A percentile compares a stretch with the other conserved stretches of the same genome.
Evolutionary conservation across 441 rosid species (phyloP).

Genomic region (Gossypium laxum): DNA sequence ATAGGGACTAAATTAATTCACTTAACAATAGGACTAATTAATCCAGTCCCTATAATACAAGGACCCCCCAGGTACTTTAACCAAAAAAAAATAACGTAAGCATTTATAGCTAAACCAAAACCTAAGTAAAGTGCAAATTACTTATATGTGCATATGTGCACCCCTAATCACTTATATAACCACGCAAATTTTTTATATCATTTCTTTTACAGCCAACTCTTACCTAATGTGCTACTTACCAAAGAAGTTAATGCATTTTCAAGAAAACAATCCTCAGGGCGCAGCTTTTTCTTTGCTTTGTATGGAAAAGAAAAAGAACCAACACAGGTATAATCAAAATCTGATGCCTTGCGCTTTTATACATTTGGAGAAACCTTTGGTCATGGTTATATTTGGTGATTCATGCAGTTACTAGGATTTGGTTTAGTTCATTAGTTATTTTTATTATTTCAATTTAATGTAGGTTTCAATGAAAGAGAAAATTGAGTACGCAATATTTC

Average conservation of each 20-base stretch:
- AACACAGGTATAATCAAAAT: neutral
- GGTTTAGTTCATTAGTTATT: neutral
- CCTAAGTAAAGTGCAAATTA: too few relatives aligned
- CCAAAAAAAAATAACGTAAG: too few relatives aligned
- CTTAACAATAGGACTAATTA: too few relatives aligned
- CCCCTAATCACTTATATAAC: neutral
- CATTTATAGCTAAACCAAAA: neutral
- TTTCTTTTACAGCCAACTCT: neutral
- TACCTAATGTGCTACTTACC: neutral
- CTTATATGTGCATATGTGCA: neutral
- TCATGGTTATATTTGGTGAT: neutral
- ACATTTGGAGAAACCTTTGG: neutral
- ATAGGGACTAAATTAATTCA: too few relatives aligned
- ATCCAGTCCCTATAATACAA: too few relatives aligned
- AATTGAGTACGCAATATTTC: neutral
- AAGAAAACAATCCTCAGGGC: neutral
- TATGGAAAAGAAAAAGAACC: neutral
- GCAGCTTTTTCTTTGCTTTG: neutral
- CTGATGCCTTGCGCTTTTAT: neutral
- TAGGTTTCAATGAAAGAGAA: neutral
- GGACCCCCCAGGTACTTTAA: too few relatives aligned
- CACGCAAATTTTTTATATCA: neutral
- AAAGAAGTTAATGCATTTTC: neutral
- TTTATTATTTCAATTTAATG: neutral
- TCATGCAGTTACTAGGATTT: neutral